Evolutionary conservation across 805 yeast species (phyloP).

Genomic region (Schwanniomyces sp.): DNA sequence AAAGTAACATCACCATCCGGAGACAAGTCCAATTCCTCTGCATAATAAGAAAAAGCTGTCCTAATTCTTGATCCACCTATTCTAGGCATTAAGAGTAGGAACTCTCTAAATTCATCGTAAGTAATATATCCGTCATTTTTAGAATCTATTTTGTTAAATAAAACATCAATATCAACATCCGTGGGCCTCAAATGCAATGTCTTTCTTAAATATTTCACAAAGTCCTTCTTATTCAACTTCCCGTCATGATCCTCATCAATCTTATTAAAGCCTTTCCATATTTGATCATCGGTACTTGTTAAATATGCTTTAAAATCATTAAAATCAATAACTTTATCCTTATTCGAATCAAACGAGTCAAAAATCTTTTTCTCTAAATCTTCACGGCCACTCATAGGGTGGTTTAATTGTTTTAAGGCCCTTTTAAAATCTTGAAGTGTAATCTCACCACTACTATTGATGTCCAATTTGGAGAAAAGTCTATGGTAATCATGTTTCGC

Average conservation of each 20-base stretch:
- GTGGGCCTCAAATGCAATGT: slow-evolving; percentile 55
- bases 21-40: slow-evolving; percentile 75
- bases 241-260: slow-evolving; percentile 79
- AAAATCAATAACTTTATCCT: slow-evolving; percentile 59
- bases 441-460: slow-evolving; percentile 46
- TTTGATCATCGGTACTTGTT: slow-evolving; percentile 66
- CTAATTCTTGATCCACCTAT: slow-evolving; percentile 70
- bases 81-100: slow-evolving; percentile 79
- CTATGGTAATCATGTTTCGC: slow-evolving; percentile 25
- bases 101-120: slow-evolving; percentile 83
- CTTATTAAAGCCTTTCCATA: slow-evolving; percentile 62
- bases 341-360: slow-evolving; percentile 55
- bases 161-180: slow-evolving; percentile 48
- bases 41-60: slow-evolving; percentile 80
- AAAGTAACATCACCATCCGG: slow-evolving; percentile 93
- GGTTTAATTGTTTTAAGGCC: slow-evolving; percentile 49
- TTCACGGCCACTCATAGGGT: slow-evolving; percentile 63
- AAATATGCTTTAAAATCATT: slow-evolving; percentile 68
- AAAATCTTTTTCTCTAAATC: slow-evolving; percentile 60
- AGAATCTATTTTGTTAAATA: slow-evolving; percentile 57
- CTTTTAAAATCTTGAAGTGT: slow-evolving; percentile 47
- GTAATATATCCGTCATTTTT: slow-evolving; percentile 68
- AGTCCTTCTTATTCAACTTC: slow-evolving; percentile 60
- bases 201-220: slow-evolving; percentile 59
- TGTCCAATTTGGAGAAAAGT: slow-evolving; percentile 36